Base-by-base conservation (phyloP, 371 early-diverging fungal genomes). In the Mucor mucedo region DNA sequence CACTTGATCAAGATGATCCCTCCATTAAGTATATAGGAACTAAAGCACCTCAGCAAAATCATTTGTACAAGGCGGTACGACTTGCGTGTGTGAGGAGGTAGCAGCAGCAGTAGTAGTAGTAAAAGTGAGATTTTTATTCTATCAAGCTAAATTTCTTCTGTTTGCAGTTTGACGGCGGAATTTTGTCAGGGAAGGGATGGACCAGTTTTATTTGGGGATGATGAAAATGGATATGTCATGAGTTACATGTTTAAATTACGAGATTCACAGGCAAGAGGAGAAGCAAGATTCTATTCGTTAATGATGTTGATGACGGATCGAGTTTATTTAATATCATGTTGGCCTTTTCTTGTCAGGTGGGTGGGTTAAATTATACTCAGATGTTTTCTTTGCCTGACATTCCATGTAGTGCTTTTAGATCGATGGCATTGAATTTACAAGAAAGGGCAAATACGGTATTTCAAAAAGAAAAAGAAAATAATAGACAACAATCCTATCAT, bases 161-260 rank as follows among this genome's bases (percentile, higher is more conserved):
- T 47, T 63, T 21, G 21, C 21, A 90, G 89, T 52, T 70, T 90
- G 42, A 89, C 87, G 45, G 80, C 82, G 32, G 91, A 90, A 56
- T 87, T 87, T 40, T 88, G 87, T 61, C 88, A 87, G 54, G 89
- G 89, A 9, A 72, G 85, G 53, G 91, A 90, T 66, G 91, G 91
- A 2, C 85, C 91, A 5, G 86, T 89, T 5, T 70, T 90, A 58
- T 89, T 89, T 85, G 91, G 91, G 28, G 89, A 90, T 65, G 88
- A 89, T 58, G 78, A 82, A 56, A 86, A 87, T 60, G 91, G 89
- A 33, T 87, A 88, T 76, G 86, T 87, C 39, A 82, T 90, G 74
- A 84, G 85, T 49, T 90, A 90, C 64, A 86, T 89, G 83, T 90
- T 90, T 73, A 89, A 86, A 57, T 68, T 90, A 50, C 75, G 80